phyloP scores from a whole-genome alignment of 176 grass and related monocot genomes.

The Aegilops sharonensis region DNA sequence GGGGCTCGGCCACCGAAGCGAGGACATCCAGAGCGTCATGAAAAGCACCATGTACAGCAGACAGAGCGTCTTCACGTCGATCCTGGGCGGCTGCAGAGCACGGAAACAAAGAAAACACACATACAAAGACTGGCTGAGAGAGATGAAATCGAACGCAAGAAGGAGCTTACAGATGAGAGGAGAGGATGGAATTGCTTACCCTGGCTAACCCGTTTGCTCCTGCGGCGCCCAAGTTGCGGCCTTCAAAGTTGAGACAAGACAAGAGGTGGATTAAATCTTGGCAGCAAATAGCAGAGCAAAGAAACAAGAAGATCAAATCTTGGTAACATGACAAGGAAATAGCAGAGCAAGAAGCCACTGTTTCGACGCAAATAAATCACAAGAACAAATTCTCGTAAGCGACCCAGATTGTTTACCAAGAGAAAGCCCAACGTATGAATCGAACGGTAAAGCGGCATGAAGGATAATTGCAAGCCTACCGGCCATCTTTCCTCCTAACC shows the following conservation, averaged over 20 bases:
- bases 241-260: background rate
- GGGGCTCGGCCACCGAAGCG: background rate
- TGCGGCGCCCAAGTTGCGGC: background rate
- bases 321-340: background rate
- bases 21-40: background rate
- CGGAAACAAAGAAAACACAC: no score
- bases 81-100: background rate
- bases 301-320: background rate
- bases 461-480: no score
- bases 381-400: no score
- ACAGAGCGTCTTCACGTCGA: background rate
- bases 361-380: no score
- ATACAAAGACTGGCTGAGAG: background rate
- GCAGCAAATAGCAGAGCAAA: background rate
- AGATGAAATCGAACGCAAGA: background rate
- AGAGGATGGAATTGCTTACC: no score
- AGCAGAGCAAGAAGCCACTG: no score
- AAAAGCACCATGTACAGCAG: background rate
- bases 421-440: no score
- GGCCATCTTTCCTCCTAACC: no score
- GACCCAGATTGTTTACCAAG: no score
- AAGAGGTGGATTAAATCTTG: background rate
- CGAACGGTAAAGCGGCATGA: no score
- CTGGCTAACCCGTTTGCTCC: background rate
- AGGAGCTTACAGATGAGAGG: background rate